Conservation (phyloP, 2,329 filamentous ascomycete species). For the Penicillium sp. region DNA sequence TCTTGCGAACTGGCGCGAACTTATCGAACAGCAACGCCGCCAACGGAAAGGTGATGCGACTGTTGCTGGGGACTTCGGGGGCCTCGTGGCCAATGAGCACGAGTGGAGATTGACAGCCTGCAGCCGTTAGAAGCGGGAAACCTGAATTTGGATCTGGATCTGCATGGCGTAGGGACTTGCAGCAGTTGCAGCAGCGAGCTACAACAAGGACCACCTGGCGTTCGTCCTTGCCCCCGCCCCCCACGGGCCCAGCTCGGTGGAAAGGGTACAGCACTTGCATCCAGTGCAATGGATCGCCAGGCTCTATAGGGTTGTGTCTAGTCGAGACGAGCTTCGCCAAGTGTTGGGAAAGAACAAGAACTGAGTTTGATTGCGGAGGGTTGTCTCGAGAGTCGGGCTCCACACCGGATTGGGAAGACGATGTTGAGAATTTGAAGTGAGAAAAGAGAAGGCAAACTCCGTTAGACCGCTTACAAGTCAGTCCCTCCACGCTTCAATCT, state of each 20-base stretch:
- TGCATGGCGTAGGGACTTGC: constrained; percentile 1
- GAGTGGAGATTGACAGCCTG: not conserved
- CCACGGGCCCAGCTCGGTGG: constrained; percentile 1
- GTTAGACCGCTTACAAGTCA: not conserved
- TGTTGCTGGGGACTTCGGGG: not conserved
- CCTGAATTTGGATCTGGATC: not conserved
- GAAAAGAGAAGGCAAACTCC: not conserved
- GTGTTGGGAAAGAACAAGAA: not conserved
- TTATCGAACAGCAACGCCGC: not conserved
- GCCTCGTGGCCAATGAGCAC: constrained; percentile 1
- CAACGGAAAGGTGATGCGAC: not conserved
- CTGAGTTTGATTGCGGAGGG: not conserved
- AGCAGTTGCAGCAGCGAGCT: not conserved
- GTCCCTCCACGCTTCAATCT: not conserved
- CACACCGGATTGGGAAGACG: not conserved
- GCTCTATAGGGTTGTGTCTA: not conserved
- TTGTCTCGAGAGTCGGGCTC: not conserved
- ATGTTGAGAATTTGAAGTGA: not conserved
- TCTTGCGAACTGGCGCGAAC: not conserved
- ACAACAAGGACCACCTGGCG: not conserved
- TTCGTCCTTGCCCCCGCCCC: constrained; percentile 2
- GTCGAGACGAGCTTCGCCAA: not conserved
- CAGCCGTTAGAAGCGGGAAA: constrained; percentile 6
- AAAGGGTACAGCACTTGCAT: not conserved
- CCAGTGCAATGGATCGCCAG: not conserved